phyloP scores from a whole-genome alignment of 768 basidiomycete genomes.

The Trametes villosa region DNA sequence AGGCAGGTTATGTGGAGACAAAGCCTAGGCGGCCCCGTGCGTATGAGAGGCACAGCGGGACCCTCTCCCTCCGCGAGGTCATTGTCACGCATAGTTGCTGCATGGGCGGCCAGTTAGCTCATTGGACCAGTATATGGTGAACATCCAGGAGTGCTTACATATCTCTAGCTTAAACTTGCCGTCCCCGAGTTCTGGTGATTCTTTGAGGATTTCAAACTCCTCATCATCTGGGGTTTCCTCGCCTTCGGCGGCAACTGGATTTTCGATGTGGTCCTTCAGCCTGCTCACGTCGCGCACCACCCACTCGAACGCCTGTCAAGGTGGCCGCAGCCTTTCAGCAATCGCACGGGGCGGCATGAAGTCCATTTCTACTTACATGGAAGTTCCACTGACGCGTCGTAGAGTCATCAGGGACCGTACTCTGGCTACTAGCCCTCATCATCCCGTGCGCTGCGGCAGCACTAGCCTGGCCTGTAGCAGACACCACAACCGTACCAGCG shows the following conservation, averaged over 20 bases:
- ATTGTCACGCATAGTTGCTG: conserved; percentile 19
- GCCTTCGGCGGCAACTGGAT: conserved; percentile 6
- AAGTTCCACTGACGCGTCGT: conserved; percentile 68
- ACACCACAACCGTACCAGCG: conserved; percentile 27
- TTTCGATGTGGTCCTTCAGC: conserved; percentile 61
- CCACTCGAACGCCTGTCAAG: conserved; percentile 72
- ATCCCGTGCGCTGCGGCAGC: conserved; percentile 15
- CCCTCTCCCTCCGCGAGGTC: conserved; percentile 13
- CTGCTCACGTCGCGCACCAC: conserved; percentile 59
- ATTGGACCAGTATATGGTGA: not conserved
- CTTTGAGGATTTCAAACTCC: conserved; percentile 64
- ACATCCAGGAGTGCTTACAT: conserved; percentile 44
- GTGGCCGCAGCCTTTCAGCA: not conserved
- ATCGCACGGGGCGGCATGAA: not conserved
- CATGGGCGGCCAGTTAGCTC: not conserved
- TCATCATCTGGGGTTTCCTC: conserved; percentile 35
- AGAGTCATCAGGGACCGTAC: conserved; percentile 42
- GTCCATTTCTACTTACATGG: conserved; percentile 44
- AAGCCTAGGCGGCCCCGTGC: conserved; percentile 46
- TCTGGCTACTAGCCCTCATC: conserved; percentile 18
- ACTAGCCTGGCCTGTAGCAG: conserved; percentile 15
- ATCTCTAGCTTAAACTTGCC: conserved; percentile 76
- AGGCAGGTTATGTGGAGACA: conserved; percentile 71
- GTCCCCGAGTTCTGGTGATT: conserved; percentile 69
- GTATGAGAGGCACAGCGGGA: conserved; percentile 13